Evolutionary conservation across 768 basidiomycete genomes (phyloP), one percentile per base, ranked within the genome.

Genomic region (Thelephora ganbajun): DNA sequence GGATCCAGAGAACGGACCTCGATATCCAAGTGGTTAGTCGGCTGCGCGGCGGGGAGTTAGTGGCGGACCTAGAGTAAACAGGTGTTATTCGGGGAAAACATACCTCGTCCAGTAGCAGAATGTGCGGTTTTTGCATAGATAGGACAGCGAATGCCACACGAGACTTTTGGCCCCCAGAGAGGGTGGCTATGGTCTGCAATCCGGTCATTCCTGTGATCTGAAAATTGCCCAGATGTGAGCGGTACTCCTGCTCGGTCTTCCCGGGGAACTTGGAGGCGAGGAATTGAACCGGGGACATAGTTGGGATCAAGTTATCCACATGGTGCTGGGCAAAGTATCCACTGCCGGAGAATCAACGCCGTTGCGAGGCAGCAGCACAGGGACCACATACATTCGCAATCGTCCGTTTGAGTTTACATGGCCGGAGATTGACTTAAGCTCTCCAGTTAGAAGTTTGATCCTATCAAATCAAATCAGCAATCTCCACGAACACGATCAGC

Each of bases 181-280:
- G 66, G 0, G 93, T 98, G 19, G 81, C 89, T 54, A 98, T 98
- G 51, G 75, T 66, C 59, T 97, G 94, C 54, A 98, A 63, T 30
- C 88, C 86, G 1, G 92, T 94, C 79, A 94, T 82, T 37, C 92
- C 91, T 51, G 88, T 96, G 57, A 97, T 94, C 56, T 96, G 93
- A 69, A 98, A 96, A 50, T 93, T 91, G 5, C 94, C 96, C 11
- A 99, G 72, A 66, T 98, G 96, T n/a, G 66, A 63, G 51, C 96
- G 76, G 62, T 98, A 98, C 61, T 97, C 96, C 63, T 97, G 94
- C 64, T 98, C 96, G 5, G 76, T 89, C 65, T 83, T 84, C 0
- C 96, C 94, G 1, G 96, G 96, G 70, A 86, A 97, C 57, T 77
- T 87, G 19, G 80, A 79, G 12, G 90, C 89, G 26, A 99, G 69